Conservation (phyloP, 2,329 filamentous ascomycete species). For the Sclerotiophoma versabilis region DNA sequence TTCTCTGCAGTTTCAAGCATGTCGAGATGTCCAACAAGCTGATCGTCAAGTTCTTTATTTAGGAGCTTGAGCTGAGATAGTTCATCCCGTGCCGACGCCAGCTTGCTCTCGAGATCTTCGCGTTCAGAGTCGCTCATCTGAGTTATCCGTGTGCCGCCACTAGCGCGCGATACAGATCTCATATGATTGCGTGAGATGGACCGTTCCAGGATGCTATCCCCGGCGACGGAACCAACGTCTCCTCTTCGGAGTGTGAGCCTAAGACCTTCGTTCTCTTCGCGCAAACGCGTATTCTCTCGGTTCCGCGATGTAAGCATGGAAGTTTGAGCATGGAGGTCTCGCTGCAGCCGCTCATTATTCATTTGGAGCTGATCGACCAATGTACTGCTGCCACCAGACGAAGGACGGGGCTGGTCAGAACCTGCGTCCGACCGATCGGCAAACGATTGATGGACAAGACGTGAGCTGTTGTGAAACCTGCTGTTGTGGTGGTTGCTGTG, state of each 20-base stretch:
- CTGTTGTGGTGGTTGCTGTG: conserved; percentile 47
- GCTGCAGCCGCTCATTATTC: conserved; percentile 89
- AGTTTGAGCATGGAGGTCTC: conserved; percentile 92
- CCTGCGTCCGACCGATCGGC: conserved; percentile 48
- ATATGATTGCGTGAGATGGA: conserved; percentile 85
- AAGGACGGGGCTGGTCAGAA: conserved; percentile 44
- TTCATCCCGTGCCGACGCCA: conserved; percentile 84
- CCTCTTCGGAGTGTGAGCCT: conserved; percentile 84
- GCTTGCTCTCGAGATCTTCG: conserved; percentile 84
- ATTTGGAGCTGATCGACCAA: conserved; percentile 87
- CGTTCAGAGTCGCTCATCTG: conserved; percentile 69
- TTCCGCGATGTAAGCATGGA: conserved; percentile 97
- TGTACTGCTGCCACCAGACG: conserved; percentile 64
- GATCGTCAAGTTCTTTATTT: conserved; percentile 85
- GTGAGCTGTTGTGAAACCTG: conserved; percentile 48
- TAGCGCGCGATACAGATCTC: conserved; percentile 76
- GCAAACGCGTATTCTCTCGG: conserved; percentile 90
- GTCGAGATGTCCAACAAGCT: conserved; percentile 78
- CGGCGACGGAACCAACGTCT: conserved; percentile 66
- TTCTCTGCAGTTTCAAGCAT: conserved; percentile 74
- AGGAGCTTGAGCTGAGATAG: conserved; percentile 85
- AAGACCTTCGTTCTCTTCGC: conserved; percentile 96
- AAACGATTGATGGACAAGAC: conserved; percentile 50
- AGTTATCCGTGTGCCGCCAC: conserved; percentile 64
- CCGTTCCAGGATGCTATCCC: conserved; percentile 93